Conservation (phyloP, 345 rosid genomes). For the Clausena lansium region DNA sequence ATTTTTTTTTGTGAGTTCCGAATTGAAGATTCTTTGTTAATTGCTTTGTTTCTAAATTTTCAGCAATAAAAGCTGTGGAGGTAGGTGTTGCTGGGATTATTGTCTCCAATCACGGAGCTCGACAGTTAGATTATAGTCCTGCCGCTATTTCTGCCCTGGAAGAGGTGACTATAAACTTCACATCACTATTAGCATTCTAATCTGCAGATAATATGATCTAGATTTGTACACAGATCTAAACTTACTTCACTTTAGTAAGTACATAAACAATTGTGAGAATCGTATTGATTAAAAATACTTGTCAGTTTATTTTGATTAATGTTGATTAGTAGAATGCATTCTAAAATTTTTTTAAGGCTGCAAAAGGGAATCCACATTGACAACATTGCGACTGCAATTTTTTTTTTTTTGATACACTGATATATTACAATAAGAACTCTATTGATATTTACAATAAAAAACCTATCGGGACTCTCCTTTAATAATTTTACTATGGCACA, state of each 20-base stretch:
- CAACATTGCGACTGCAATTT: not conserved
- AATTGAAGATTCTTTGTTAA: not conserved
- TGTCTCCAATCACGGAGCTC: constrained; percentile 82
- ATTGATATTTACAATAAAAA: too few relatives aligned
- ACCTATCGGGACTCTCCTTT: too few relatives aligned
- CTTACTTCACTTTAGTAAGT: too few relatives aligned
- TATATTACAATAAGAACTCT: too few relatives aligned
- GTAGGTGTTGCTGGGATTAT: constrained; percentile 65
- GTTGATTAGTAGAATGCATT: not conserved
- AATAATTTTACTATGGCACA: too few relatives aligned
- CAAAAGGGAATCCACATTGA: not conserved
- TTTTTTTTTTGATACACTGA: too few relatives aligned
- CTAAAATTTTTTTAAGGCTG: not conserved
- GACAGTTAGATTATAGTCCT: constrained; percentile 70
- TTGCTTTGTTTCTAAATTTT: constrained; percentile 16
- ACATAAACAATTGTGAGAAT: not conserved
- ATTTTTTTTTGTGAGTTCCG: not conserved
- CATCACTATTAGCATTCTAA: not conserved
- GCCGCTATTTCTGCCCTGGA: constrained; percentile 67
- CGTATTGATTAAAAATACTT: not conserved
- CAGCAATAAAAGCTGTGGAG: constrained; percentile 75
- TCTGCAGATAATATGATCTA: not conserved
- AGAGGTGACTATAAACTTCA: constrained; percentile 40
- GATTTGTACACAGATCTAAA: not conserved
- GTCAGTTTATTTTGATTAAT: not conserved